Evolutionary conservation across 805 yeast genomes (phyloP).

Genomic region (Metschnikowia similis): DNA sequence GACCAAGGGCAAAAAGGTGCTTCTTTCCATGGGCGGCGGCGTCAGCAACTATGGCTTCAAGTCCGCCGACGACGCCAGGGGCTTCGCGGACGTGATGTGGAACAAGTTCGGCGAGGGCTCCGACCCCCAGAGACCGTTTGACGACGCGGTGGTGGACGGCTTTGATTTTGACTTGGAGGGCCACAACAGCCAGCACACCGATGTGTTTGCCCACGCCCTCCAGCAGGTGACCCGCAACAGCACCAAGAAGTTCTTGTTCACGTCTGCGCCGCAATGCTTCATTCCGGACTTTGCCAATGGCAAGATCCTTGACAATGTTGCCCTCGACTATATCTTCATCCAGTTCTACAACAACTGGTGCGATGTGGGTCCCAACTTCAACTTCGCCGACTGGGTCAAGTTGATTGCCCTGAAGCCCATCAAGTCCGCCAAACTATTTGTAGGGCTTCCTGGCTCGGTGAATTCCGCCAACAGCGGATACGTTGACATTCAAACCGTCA

Average conservation of each 20-base stretch:
- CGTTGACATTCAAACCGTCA: slow-evolving; percentile 23
- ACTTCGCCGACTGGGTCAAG: slow-evolving; percentile 59
- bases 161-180: slow-evolving; percentile 63
- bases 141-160: slow-evolving; percentile 67
- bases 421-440: slow-evolving; percentile 63
- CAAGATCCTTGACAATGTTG: slow-evolving; percentile 42
- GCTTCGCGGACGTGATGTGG: slow-evolving; percentile 45
- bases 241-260: slow-evolving; percentile 60
- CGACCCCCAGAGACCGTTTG: slow-evolving; percentile 22
- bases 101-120: slow-evolving; percentile 36
- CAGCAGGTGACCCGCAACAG: slow-evolving; percentile 18
- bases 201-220: slow-evolving; percentile 54
- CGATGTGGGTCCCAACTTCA: slow-evolving; percentile 46
- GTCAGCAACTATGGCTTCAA: slow-evolving; percentile 52
- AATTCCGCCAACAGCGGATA: slow-evolving; percentile 58
- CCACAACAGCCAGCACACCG: slow-evolving; percentile 42
- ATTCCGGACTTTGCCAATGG: slow-evolving; percentile 68
- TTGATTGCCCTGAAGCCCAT: slow-evolving; percentile 58
- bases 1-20: slow-evolving; percentile 8
- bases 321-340: slow-evolving; percentile 75
- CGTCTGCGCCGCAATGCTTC: slow-evolving; percentile 93
- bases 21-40: slow-evolving; percentile 46
- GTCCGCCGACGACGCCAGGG: slow-evolving; percentile 50
- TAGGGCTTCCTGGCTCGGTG: slow-evolving; percentile 63
- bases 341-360: slow-evolving; percentile 88